Percentiles rank a stretch among this genome's conserved stretches.
phyloP scores from a whole-genome alignment of 2,329 filamentous ascomycete genomes.

The Fusarium sp. region DNA sequence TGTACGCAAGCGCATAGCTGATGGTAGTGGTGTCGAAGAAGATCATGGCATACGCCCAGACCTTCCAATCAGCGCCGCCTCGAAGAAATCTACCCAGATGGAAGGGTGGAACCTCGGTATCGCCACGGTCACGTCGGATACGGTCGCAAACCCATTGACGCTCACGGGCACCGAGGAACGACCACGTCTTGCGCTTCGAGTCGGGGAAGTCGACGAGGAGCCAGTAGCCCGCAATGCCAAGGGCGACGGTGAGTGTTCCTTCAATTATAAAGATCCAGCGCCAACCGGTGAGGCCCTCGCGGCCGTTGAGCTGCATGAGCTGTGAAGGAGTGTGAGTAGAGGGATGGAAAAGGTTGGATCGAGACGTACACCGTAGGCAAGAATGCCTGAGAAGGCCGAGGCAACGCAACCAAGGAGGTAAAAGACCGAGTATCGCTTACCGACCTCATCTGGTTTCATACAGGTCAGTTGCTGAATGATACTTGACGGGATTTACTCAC shows the following conservation, averaged over 20 bases:
- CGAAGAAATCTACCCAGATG: slow-evolving; percentile 62
- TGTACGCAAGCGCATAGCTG: slow-evolving; percentile 83
- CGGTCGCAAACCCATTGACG: slow-evolving; percentile 67
- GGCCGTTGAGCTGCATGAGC: slow-evolving; percentile 75
- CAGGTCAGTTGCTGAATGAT: not conserved
- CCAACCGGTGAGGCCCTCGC: slow-evolving; percentile 71
- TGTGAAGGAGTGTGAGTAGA: slow-evolving; percentile 42
- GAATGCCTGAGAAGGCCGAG: slow-evolving; percentile 76
- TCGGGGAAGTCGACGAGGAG: slow-evolving; percentile 77
- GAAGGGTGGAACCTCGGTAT: slow-evolving; percentile 69
- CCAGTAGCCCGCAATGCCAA: slow-evolving; percentile 68
- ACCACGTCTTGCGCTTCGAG: slow-evolving; percentile 64
- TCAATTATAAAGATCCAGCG: slow-evolving; percentile 76
- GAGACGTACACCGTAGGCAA: slow-evolving; percentile 75
- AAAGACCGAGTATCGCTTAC: slow-evolving; percentile 78
- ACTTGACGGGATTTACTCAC: slow-evolving; percentile 56
- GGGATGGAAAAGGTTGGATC: not conserved
- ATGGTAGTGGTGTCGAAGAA: slow-evolving; percentile 79
- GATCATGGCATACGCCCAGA: slow-evolving; percentile 74
- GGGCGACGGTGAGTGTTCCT: slow-evolving; percentile 67
- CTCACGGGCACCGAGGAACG: slow-evolving; percentile 68
- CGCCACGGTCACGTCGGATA: slow-evolving; percentile 71
- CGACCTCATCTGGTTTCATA: slow-evolving; percentile 70
- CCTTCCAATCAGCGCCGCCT: slow-evolving; percentile 67
- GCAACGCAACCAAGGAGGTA: slow-evolving; percentile 79